Evolutionary conservation across 805 yeast genomes (phyloP).

Genomic region (Starmerella ratchasimensis): DNA sequence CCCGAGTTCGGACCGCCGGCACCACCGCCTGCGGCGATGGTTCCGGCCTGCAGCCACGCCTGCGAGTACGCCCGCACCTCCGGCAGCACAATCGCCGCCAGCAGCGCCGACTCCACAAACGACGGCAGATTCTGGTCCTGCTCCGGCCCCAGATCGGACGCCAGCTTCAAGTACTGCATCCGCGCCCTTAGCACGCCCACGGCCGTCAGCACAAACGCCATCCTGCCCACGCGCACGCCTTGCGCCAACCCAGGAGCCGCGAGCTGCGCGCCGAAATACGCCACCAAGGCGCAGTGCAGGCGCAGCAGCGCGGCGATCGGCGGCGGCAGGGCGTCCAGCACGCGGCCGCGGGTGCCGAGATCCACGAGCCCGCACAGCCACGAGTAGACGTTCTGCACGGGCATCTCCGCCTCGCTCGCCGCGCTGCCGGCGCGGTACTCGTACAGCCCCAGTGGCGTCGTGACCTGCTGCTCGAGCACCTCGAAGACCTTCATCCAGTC

Average conservation of each 20-base stretch:
- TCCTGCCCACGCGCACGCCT: conserved; percentile 49
- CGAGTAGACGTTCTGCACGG: conserved; percentile 51
- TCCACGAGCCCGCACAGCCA: conserved; percentile 49
- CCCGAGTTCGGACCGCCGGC: conserved; percentile 1
- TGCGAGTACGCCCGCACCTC: conserved; percentile 57
- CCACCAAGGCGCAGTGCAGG: conserved; percentile 52
- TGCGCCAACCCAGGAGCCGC: conserved; percentile 39
- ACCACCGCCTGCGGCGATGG: conserved; percentile 21
- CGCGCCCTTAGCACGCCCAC: conserved; percentile 51
- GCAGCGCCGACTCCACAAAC: conserved; percentile 66
- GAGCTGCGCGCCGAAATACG: conserved; percentile 50
- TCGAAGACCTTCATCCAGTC: conserved; percentile 77
- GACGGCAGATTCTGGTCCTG: conserved; percentile 45
- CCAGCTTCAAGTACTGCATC: conserved; percentile 43
- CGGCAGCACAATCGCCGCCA: conserved; percentile 63
- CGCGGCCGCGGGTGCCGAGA: conserved; percentile 29
- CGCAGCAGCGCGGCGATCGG: conserved; percentile 52
- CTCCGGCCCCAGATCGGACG: conserved; percentile 4
- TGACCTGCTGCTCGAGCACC: conserved; percentile 53
- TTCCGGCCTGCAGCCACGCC: conserved; percentile 55
- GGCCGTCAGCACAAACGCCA: conserved; percentile 54
- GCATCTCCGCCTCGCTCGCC: conserved; percentile 39
- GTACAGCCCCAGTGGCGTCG: conserved; percentile 45
- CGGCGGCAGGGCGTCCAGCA: conserved; percentile 45
- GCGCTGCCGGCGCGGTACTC: conserved; percentile 34